phyloP scores from a whole-genome alignment of 108 stramenopile genomes.

The Cylindrotheca closterium region DNA sequence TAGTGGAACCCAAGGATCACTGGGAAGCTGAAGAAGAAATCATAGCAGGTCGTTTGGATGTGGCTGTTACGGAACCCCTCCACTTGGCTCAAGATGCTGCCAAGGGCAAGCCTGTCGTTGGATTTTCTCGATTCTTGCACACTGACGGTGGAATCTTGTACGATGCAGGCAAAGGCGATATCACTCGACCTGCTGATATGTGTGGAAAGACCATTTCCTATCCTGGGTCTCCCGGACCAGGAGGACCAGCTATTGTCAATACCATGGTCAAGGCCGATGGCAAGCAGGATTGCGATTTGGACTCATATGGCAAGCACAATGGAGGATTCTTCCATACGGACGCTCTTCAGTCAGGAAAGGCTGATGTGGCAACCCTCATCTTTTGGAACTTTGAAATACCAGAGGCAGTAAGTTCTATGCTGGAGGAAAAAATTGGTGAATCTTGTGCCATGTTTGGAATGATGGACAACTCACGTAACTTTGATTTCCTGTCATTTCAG shows the following conservation, averaged over 20 bases:
- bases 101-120: conserved; percentile 41
- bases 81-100: conserved; percentile 58
- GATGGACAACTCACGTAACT: too few relatives aligned
- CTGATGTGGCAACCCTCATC: conserved; percentile 52
- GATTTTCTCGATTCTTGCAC: conserved; percentile 54
- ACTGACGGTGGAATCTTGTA: conserved; percentile 62
- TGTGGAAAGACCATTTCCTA: conserved; percentile 52
- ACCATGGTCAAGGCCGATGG: conserved; percentile 65
- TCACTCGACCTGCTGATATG: conserved; percentile 47
- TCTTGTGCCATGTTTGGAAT: too few relatives aligned
- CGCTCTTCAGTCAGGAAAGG: conserved; percentile 38
- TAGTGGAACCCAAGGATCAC: conserved; percentile 53
- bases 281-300: conserved; percentile 33
- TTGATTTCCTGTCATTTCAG: too few relatives aligned
- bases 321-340: conserved; percentile 58
- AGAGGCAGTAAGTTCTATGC: conserved; percentile 24
- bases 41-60: conserved; percentile 42
- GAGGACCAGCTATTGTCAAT: conserved; percentile 58
- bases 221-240: conserved; percentile 52
- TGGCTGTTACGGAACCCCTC: conserved; percentile 53
- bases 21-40: conserved; percentile 69
- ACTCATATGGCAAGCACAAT: conserved; percentile 51
- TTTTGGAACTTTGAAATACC: conserved; percentile 66
- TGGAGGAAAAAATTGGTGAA: too few relatives aligned
- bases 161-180: conserved; percentile 21